Percentiles rank a stretch among this genome's conserved stretches.
Conservation (phyloP, 805 yeast species). For the Zygoascus ofunaensis region DNA sequence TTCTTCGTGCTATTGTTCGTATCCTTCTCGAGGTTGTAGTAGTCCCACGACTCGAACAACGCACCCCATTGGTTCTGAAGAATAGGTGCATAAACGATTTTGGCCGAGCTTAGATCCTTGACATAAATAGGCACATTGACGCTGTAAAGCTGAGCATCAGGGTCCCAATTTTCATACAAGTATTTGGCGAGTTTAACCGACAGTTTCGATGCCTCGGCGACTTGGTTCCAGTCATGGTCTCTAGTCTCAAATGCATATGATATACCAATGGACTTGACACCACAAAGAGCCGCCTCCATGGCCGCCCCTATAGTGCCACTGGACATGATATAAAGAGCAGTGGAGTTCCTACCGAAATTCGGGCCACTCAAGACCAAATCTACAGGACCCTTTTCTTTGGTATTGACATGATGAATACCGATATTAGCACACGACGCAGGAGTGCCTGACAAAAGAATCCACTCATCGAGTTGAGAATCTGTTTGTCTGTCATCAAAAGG, state of each 20-base stretch:
- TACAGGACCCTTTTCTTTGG: slow-evolving; percentile 44
- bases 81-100: slow-evolving; percentile 66
- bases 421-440: slow-evolving; percentile 95
- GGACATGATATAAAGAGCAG: slow-evolving; percentile 78
- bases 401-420: slow-evolving; percentile 62
- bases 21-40: slow-evolving; percentile 12
- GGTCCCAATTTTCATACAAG: slow-evolving; percentile 50
- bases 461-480: slow-evolving; percentile 25
- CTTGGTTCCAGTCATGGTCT: slow-evolving; percentile 39
- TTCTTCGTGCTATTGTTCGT: slow-evolving; percentile 3
- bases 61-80: slow-evolving; percentile 74
- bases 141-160: slow-evolving; percentile 60
- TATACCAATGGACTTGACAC: slow-evolving; percentile 61
- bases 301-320: slow-evolving; percentile 97
- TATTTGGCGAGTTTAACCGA: slow-evolving; percentile 56
- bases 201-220: slow-evolving; percentile 58
- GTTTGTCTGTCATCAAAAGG: slow-evolving; percentile 20
- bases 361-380: slow-evolving; percentile 93
- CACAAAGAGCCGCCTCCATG: slow-evolving; percentile 74
- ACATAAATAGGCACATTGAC: slow-evolving; percentile 73
- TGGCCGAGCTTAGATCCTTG: slow-evolving; percentile 46
- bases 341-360: slow-evolving; percentile 87
- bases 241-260: slow-evolving; percentile 69
- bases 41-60: slow-evolving; percentile 36
- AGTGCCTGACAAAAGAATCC: slow-evolving; percentile 85